phyloP scores from a whole-genome alignment of 306 rosid species.

The Prosopis cineraria region DNA sequence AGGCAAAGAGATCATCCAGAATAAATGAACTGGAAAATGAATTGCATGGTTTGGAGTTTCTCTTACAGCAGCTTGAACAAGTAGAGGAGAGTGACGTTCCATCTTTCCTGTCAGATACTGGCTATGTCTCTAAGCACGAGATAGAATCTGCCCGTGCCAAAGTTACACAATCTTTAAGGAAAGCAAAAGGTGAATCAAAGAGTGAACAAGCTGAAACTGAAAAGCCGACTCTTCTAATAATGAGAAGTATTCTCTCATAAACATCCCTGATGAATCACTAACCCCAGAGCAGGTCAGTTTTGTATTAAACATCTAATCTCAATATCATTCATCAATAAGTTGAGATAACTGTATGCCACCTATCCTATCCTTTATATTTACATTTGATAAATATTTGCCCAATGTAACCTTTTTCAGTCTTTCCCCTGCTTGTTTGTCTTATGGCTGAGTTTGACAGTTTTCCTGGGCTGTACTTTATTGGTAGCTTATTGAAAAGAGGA shows the following conservation, averaged over 20 bases:
- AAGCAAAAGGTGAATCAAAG: slow-evolving; percentile 88
- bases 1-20: slow-evolving; percentile 87
- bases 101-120: slow-evolving; percentile 80
- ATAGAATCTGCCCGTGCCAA: slow-evolving; percentile 77
- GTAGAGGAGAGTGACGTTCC: slow-evolving; percentile 64
- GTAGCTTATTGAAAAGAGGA: slow-evolving; percentile 81
- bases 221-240: slow-evolving; percentile 50
- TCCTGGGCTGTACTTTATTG: slow-evolving; percentile 31
- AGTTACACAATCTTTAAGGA: slow-evolving; percentile 76
- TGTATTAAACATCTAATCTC: slow-evolving; percentile 30
- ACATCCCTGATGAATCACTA: slow-evolving; percentile 79
- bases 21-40: slow-evolving; percentile 96
- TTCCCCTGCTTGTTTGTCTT: slow-evolving; percentile 10
- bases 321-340: slow-evolving; percentile 31
- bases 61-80: slow-evolving; percentile 77
- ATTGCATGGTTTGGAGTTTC: slow-evolving; percentile 81
- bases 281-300: slow-evolving; percentile 82
- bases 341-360: slow-evolving; percentile 20
- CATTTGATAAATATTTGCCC: not conserved
- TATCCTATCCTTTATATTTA: slow-evolving; percentile 23
- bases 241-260: slow-evolving; percentile 76
- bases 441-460: slow-evolving; percentile 21
- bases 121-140: slow-evolving; percentile 86
- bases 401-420: not conserved
- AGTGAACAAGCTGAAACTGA: slow-evolving; percentile 74